Evolutionary conservation across 495 filamentous ascomycete genomes (phyloP), one percentile per base, ranked within the genome.

Genomic region (Pseudoneurospora amorphoporcata): DNA sequence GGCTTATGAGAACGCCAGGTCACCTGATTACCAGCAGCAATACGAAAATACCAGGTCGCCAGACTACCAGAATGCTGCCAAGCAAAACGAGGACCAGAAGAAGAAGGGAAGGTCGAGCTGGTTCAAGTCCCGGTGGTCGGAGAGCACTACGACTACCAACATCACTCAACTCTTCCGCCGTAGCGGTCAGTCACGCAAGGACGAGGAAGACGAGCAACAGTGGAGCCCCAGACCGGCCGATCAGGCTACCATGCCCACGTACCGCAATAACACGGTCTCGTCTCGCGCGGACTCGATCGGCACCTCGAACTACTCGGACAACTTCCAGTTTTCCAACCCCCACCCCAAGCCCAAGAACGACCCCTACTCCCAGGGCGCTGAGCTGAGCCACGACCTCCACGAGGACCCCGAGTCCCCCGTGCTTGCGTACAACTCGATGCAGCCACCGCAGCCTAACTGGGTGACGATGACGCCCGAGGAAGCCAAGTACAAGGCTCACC

Each of bases 121-220:
- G 83, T 86, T 94, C 82, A 92, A 94, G n/a, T 98, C 96, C 14
- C 89, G 95, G 39, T 99, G 95, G 95, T 98, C 95, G 4, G 94
- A 95, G 81, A 65, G 53, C 53, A 98, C 95, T 29, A 98, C 95
- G 5, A 87, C 94, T 32, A 95, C 96, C 0, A 87, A 83, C 73
- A 77, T 87, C 14, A 80, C 82, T 68, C 79, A 81, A 68, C 82
- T 83, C 12, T 88, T 88, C 78, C 82, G 86, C 65, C 82, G 81
- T 42, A 88, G 86, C 74, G 82, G 83, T 45, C 76, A 81, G 43
- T 84, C 82, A 1, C 82, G 82, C 75, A 84, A 86, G 69, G 83
- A 84, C 29, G 80, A 81, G 1, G 82, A 83, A 17, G 53, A 65
- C 14, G 81, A 82, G n/a, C 82, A 83, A 14, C 53, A 65, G 53